These are phyloP conservation scores for Boletus subcaerulescens DNA, from an alignment of 768 basidiomycete species.

Conservation along the genomic window DNA sequence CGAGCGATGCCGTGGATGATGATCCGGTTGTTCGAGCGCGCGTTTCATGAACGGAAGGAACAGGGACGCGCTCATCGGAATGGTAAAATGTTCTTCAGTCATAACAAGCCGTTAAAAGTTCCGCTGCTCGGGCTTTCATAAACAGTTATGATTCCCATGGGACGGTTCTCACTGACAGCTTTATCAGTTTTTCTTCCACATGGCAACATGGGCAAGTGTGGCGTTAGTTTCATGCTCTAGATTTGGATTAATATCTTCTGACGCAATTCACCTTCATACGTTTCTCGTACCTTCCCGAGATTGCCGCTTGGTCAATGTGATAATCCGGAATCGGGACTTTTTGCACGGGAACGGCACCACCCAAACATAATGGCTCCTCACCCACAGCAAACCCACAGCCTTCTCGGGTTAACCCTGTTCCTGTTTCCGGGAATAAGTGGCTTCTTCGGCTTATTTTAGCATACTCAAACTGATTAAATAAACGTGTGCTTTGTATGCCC, in stretches of 20 bases:
- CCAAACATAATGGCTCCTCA: background rate
- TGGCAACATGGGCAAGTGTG: background rate
- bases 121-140: background rate
- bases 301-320: background rate
- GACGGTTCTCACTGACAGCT: background rate
- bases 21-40: background rate
- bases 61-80: background rate
- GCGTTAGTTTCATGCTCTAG: conserved; percentile 1
- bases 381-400: background rate
- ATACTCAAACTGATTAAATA: background rate
- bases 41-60: background rate
- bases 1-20: background rate
- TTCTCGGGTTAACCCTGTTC: conserved; percentile 4
- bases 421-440: background rate
- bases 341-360: background rate
- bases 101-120: background rate
- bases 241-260: conserved; percentile 1
- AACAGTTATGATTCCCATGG: background rate
- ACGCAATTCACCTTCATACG: conserved; percentile 1
- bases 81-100: background rate
- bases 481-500: background rate
- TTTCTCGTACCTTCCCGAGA: background rate
- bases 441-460: conserved; percentile 10
- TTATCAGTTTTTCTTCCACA: conserved; percentile 3
- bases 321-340: background rate